A percentile compares a stretch with the other conserved stretches of the same genome.
Evolutionary conservation across 208 protist genomes (phyloP).

Genomic region (Spongospora subterranea): DNA sequence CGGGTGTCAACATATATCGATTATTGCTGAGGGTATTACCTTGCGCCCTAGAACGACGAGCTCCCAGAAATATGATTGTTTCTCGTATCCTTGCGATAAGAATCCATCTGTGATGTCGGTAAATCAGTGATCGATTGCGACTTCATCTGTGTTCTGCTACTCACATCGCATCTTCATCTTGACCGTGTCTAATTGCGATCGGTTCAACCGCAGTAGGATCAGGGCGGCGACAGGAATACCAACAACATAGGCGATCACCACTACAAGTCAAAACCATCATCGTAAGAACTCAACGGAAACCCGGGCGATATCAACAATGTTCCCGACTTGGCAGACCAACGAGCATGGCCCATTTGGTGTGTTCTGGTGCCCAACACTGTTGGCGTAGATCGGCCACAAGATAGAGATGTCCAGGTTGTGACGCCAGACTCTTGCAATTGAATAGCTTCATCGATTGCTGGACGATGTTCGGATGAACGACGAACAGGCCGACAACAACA

Average conservation of each 20-base stretch:
- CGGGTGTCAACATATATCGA: too few species aligned
- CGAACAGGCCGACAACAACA: conserved; percentile 40
- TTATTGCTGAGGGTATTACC: conserved; percentile 8
- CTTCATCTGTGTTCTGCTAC: background rate
- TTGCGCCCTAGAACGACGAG: conserved; percentile 29
- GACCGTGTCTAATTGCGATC: background rate
- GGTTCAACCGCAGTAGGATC: conserved; percentile 15
- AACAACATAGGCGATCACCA: conserved; percentile 16
- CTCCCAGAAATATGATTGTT: conserved; percentile 43
- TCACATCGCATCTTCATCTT: conserved; percentile 52
- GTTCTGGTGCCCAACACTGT: background rate
- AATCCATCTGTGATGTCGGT: conserved; percentile 11
- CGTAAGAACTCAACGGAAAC: background rate
- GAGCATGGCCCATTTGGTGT: background rate
- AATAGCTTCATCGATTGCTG: conserved; percentile 41
- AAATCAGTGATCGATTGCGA: background rate
- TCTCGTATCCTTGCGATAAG: conserved; percentile 46
- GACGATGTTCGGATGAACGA: conserved; percentile 55
- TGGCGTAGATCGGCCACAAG: conserved; percentile 15
- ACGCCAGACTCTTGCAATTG: conserved; percentile 34
- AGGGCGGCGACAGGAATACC: conserved; percentile 17
- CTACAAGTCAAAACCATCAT: background rate
- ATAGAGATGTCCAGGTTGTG: background rate
- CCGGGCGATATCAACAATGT: background rate
- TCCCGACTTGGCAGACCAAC: conserved; percentile 34